Evolutionary conservation across 2,329 filamentous ascomycete species (phyloP).

Genomic region (Calonectria pseudoturangicola): DNA sequence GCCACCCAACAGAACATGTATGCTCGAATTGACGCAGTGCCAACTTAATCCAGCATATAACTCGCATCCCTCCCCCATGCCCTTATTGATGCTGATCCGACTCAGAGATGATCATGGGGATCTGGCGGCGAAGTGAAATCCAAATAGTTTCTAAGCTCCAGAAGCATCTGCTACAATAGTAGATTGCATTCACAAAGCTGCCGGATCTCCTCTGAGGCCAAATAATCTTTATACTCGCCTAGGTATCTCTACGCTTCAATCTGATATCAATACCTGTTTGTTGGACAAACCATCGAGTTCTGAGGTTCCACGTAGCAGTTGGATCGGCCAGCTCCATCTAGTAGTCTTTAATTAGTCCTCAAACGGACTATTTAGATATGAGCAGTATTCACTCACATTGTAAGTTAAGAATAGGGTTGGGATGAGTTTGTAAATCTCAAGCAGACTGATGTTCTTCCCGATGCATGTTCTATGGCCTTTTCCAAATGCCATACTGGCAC

Average conservation of each 20-base stretch:
- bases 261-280: slow-evolving; percentile 19
- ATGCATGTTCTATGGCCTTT: slow-evolving; percentile 25
- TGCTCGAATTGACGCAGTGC: too few relatives aligned
- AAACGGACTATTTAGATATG: too few relatives aligned
- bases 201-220: too few relatives aligned
- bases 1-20: too few relatives aligned
- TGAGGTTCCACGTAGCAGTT: slow-evolving; percentile 1
- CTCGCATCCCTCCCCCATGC: too few relatives aligned
- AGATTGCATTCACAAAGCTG: too few relatives aligned
- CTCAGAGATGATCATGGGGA: too few relatives aligned
- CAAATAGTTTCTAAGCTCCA: too few relatives aligned
- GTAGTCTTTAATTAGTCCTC: not conserved
- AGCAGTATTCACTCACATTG: not conserved
- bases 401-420: slow-evolving; percentile 22
- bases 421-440: slow-evolving; percentile 35
- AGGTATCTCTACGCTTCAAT: not conserved
- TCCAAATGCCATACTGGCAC: slow-evolving; percentile 27
- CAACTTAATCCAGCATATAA: too few relatives aligned
- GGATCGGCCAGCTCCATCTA: slow-evolving; percentile 21
- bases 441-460: slow-evolving; percentile 28
- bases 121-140: too few relatives aligned
- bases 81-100: too few relatives aligned
- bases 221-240: not conserved
- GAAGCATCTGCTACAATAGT: too few relatives aligned
- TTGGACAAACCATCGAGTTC: slow-evolving; percentile 31